Conservation (phyloP, 805 yeast species). For the Wickerhamomyces subpelliculosus region DNA sequence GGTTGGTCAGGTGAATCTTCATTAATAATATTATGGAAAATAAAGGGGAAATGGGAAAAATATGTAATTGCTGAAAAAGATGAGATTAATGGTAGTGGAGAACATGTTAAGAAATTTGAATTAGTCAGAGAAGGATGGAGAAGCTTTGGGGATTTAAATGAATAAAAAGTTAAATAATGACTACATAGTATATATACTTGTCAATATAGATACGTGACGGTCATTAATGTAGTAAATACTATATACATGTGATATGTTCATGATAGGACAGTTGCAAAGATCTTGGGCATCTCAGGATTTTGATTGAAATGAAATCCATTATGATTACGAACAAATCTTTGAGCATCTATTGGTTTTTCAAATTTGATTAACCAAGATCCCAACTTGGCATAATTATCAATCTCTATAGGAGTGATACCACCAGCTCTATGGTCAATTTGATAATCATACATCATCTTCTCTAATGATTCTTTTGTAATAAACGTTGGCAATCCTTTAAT, state of each 20-base stretch:
- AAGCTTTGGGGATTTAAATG: constrained; percentile 27
- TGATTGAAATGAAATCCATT: constrained; percentile 38
- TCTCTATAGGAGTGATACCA: constrained; percentile 8
- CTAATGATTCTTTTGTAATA: constrained; percentile 29
- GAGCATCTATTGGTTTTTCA: constrained; percentile 36
- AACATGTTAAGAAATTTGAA: constrained; percentile 39
- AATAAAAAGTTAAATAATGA: no score
- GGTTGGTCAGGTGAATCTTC: constrained; percentile 75
- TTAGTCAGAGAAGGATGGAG: constrained; percentile 70
- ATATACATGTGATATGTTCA: not conserved
- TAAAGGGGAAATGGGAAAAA: constrained; percentile 78
- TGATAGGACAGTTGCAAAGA: constrained; percentile 15
- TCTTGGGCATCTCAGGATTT: constrained; percentile 20
- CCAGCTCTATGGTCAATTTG: constrained; percentile 27
- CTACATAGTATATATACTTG: no score
- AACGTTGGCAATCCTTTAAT: constrained; percentile 43
- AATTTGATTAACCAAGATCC: constrained; percentile 36
- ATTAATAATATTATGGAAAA: constrained; percentile 69
- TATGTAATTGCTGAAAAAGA: constrained; percentile 58
- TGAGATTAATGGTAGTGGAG: constrained; percentile 5
- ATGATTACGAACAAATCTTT: constrained; percentile 42
- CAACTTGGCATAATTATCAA: constrained; percentile 7
- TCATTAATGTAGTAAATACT: no score
- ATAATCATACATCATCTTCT: constrained; percentile 41
- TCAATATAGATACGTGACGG: no score